phyloP scores from a whole-genome alignment of 164 flowering plant species.

The Buxus sempervirens region DNA sequence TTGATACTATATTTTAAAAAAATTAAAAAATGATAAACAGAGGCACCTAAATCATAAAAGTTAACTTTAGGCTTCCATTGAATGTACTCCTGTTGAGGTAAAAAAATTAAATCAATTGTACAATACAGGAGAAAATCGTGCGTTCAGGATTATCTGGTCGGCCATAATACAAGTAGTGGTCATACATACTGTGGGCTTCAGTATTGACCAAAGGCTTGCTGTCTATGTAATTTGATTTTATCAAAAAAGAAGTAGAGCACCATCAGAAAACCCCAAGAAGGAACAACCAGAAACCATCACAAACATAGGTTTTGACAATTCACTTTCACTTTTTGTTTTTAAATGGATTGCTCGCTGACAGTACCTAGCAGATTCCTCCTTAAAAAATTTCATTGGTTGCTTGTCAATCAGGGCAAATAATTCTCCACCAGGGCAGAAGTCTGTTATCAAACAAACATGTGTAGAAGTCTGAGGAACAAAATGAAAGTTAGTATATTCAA shows the following conservation, averaged over 20 bases:
- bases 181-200: too few relatives aligned
- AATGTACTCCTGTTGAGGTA: background rate
- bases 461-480: constrained; percentile 71
- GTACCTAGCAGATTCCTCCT: constrained; percentile 92
- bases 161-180: too few relatives aligned
- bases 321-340: too few relatives aligned
- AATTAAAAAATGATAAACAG: background rate
- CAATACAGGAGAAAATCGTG: background rate
- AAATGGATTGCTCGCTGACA: background rate
- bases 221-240: too few relatives aligned
- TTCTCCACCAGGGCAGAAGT: constrained; percentile 95
- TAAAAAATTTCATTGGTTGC: constrained; percentile 89
- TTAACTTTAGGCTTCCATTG: background rate
- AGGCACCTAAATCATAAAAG: background rate
- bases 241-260: too few relatives aligned
- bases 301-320: background rate
- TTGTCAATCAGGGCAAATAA: constrained; percentile 87
- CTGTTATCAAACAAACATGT: constrained; percentile 98
- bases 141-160: too few relatives aligned
- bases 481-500: constrained; percentile 13
- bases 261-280: background rate
- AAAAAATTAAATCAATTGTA: background rate
- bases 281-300: background rate
- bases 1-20: background rate
- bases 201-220: too few relatives aligned